Evolutionary conservation across 2,329 filamentous ascomycete genomes (phyloP).

Genomic region (Exophiala calicioides): DNA sequence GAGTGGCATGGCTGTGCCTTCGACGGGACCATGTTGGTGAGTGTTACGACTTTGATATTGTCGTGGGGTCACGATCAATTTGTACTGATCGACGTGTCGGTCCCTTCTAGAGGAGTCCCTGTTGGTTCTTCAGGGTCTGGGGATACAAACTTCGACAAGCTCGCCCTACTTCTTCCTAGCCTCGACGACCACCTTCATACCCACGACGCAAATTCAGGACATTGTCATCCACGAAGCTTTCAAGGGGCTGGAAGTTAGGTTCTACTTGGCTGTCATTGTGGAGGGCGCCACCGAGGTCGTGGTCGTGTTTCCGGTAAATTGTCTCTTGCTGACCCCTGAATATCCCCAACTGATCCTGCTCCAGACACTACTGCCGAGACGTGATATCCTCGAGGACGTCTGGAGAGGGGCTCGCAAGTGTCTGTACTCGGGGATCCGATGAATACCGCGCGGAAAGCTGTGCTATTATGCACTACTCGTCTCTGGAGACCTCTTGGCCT

Average conservation of each 20-base stretch:
- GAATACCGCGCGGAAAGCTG: not conserved
- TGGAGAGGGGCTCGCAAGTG: slow-evolving; percentile 85
- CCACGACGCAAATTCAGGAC: slow-evolving; percentile 87
- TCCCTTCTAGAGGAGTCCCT: slow-evolving; percentile 69
- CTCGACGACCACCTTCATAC: slow-evolving; percentile 73
- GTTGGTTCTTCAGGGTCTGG: slow-evolving; percentile 82
- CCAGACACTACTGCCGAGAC: slow-evolving; percentile 67
- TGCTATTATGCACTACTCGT: slow-evolving; percentile 9
- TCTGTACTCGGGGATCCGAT: slow-evolving; percentile 64
- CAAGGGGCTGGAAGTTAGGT: slow-evolving; percentile 83
- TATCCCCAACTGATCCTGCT: not conserved
- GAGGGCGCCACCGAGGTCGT: slow-evolving; percentile 85
- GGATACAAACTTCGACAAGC: slow-evolving; percentile 81
- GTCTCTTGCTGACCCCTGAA: not conserved
- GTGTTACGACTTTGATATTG: slow-evolving; percentile 23
- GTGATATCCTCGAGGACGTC: slow-evolving; percentile 77
- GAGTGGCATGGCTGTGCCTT: slow-evolving; percentile 48
- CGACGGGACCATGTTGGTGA: slow-evolving; percentile 55
- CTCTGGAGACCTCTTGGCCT: slow-evolving; percentile 24
- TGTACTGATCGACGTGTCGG: slow-evolving; percentile 36
- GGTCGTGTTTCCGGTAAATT: slow-evolving; percentile 81
- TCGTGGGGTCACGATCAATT: not conserved
- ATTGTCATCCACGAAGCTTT: slow-evolving; percentile 96
- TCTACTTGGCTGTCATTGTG: slow-evolving; percentile 87
- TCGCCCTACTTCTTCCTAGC: slow-evolving; percentile 66